Conservation (phyloP, 345 rosid genomes). For the Corchorus olitorius region DNA sequence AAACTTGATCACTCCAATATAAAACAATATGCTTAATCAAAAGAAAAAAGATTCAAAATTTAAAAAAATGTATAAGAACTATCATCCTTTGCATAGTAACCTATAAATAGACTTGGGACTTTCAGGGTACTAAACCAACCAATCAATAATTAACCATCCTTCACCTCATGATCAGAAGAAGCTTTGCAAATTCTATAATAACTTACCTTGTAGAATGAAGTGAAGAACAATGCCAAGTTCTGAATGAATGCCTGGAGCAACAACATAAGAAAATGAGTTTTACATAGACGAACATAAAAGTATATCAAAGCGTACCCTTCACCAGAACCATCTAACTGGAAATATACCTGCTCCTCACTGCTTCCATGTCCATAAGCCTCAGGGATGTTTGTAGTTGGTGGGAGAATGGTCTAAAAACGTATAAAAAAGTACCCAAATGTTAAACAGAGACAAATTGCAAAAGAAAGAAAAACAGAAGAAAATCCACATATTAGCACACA, state of each 20-base stretch:
- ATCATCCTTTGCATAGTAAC: neutral
- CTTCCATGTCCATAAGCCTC: constrained; percentile 88
- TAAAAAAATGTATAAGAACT: neutral
- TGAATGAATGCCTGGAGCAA: constrained; percentile 90
- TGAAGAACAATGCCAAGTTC: constrained; percentile 94
- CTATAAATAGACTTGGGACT: neutral
- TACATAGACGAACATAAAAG: neutral
- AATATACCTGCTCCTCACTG: constrained; percentile 84
- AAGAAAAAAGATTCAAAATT: neutral
- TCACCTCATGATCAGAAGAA: neutral
- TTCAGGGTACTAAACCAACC: neutral
- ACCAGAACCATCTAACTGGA: constrained; percentile 15
- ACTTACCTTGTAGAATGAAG: constrained; percentile 91
- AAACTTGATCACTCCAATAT: neutral
- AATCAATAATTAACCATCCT: neutral
- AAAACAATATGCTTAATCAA: neutral
- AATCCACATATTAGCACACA: neutral
- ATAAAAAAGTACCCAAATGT: constrained; percentile 18
- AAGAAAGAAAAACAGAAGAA: neutral
- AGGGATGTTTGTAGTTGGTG: constrained; percentile 78
- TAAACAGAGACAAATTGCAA: neutral
- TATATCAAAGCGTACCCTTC: constrained; percentile 1
- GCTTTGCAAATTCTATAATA: neutral
- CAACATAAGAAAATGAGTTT: constrained; percentile 13
- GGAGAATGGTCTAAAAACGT: constrained; percentile 64